These are phyloP conservation scores for Lyophyllum shimeji DNA, from an alignment of 768 basidiomycete genomes.

Conservation along the genomic window DNA sequence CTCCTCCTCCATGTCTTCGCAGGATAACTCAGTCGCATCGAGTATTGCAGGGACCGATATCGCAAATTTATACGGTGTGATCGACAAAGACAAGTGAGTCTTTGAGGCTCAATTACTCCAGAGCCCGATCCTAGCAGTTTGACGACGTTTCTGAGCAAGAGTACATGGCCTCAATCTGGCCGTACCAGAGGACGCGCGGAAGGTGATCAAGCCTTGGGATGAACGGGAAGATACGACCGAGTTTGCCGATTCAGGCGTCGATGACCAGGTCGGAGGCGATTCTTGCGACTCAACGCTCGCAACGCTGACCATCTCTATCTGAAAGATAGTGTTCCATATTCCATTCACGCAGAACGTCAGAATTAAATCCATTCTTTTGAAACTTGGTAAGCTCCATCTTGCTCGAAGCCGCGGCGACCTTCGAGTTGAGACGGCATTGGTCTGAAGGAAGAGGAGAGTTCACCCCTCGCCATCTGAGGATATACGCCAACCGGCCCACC, in stretches of 20 bases:
- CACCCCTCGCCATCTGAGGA: constrained; percentile 72
- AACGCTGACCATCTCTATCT: not conserved
- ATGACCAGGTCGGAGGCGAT: constrained; percentile 66
- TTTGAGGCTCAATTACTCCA: not conserved
- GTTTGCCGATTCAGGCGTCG: constrained; percentile 78
- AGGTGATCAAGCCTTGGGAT: constrained; percentile 80
- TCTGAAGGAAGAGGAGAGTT: constrained; percentile 63
- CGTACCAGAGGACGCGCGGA: constrained; percentile 78
- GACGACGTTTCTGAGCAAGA: constrained; percentile 48
- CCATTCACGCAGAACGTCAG: constrained; percentile 81
- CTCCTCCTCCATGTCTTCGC: constrained; percentile 13
- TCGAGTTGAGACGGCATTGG: not conserved
- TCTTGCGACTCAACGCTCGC: constrained; percentile 9
- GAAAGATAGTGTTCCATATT: constrained; percentile 78
- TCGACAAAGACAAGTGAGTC: constrained; percentile 69
- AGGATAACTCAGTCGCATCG: constrained; percentile 38
- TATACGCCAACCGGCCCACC: constrained; percentile 71
- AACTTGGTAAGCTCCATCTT: constrained; percentile 57
- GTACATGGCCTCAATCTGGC: constrained; percentile 80
- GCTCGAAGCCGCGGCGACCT: not conserved
- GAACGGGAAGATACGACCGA: constrained; percentile 65
- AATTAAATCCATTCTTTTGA: constrained; percentile 70
- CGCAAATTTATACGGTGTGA: constrained; percentile 56
- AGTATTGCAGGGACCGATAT: constrained; percentile 46
- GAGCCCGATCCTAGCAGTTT: constrained; percentile 7